phyloP scores from a whole-genome alignment of 352 stramenopile species.

The Phytopythium mirpurense region DNA sequence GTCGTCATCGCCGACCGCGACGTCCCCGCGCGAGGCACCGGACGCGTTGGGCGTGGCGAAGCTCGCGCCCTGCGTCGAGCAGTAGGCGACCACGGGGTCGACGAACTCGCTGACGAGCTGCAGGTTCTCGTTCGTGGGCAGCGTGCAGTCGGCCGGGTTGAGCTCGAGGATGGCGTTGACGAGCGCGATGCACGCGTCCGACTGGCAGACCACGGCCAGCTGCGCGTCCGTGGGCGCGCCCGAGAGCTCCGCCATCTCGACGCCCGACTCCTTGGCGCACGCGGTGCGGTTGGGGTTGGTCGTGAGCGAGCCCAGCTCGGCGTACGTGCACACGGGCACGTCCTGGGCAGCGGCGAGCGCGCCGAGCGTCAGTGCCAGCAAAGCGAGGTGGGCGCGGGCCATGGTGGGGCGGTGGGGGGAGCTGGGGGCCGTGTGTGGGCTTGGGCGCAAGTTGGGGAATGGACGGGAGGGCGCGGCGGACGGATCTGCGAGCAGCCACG shows the following conservation, averaged over 20 bases:
- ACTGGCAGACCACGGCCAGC: slow-evolving; percentile 22
- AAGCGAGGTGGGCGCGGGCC: neutral
- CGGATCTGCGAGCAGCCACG: neutral
- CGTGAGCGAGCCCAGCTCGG: slow-evolving; percentile 20
- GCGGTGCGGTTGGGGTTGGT: slow-evolving; percentile 25
- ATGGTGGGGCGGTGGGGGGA: neutral
- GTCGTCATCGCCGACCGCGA: slow-evolving; percentile 10
- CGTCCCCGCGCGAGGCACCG: neutral
- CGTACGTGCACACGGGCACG: slow-evolving; percentile 15
- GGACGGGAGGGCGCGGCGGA: neutral
- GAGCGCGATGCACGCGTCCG: slow-evolving; percentile 20
- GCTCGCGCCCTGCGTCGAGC: slow-evolving; percentile 20
- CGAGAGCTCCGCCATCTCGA: slow-evolving; percentile 14
- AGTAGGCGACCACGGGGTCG: slow-evolving; percentile 30
- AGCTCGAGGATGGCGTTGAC: slow-evolving; percentile 30
- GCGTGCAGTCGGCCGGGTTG: slow-evolving; percentile 29
- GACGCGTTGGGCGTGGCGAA: slow-evolving; percentile 9
- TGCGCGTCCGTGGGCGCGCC: slow-evolving; percentile 20
- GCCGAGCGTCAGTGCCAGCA: neutral
- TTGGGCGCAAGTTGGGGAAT: neutral
- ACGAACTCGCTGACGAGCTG: slow-evolving; percentile 39
- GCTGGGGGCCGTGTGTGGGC: neutral
- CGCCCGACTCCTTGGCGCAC: slow-evolving; percentile 21
- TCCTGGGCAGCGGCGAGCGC: neutral
- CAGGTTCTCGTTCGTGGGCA: slow-evolving; percentile 24